Base-by-base conservation (phyloP, 1,284 basidiomycete species). In the Puccinia novopanici region DNA sequence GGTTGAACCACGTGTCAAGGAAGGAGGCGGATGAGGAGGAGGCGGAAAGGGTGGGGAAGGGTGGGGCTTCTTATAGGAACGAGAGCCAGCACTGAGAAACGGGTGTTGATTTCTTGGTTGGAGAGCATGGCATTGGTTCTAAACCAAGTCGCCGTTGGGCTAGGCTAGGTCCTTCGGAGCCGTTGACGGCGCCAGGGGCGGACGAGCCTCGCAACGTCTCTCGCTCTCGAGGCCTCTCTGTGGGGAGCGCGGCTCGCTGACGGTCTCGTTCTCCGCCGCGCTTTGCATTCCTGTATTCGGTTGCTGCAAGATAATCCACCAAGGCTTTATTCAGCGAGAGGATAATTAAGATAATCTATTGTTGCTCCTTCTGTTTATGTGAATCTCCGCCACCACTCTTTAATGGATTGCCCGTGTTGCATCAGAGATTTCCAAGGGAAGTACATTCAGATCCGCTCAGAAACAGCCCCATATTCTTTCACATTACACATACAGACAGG, bases 1-100 rank as follows among this genome's bases (percentile, higher is more conserved):
- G 48, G 30, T 42, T 68, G 65, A 68, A 50, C 65, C 42, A 68
- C 65, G 45, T 45, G 24, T 48, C 1, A 68, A 10, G 40, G 24
- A 71, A 37, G 40, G 50, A 48, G 22, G 24, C 19, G 42, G 63
- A 48, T 67, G 63, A 10, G 40, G 63, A 27, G n/a, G 24, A 17
- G 22, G 22, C 2, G 63, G 4, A 40, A 30, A 22, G 8, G n/a
- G 27, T 67, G 63, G 22, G 9, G 9, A 48, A 42, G 2, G 63
- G 1, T 34, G 34, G 59, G 30, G 8, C 5, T n/a, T 67, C 42
- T 67, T 67, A 67, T 48, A 67, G 63, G n/a, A 27, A 65, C 42
- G 6, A 12, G 59, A 27, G 22, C 59, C 37, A 42, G 61, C 22
- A 19, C 61, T 37, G 15, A 57, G 59, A 37, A 48, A 48, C 10